phyloP scores from a whole-genome alignment of 2,329 filamentous ascomycete genomes.

The Ophiostoma ulmi region DNA sequence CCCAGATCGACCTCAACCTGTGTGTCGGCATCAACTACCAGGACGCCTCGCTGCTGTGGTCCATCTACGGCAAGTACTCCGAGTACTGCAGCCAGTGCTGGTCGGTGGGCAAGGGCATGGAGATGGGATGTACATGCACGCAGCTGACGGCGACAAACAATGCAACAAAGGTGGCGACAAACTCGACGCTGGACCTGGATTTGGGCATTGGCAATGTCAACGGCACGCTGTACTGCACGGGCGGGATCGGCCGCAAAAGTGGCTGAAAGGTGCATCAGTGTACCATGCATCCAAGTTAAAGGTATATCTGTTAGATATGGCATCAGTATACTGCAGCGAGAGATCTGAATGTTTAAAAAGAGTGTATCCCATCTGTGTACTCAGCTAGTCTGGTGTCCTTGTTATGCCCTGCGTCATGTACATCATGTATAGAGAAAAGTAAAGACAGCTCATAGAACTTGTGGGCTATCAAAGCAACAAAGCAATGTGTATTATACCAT shows the following conservation, averaged over 20 bases:
- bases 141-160: constrained; percentile 13
- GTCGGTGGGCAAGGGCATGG: not conserved
- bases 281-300: not conserved
- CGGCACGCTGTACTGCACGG: constrained; percentile 20
- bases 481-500: no score
- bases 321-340: not conserved
- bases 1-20: constrained; percentile 27
- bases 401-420: no score
- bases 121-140: constrained; percentile 24
- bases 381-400: no score
- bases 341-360: not conserved
- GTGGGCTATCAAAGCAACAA: no score
- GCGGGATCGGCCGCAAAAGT: constrained; percentile 15
- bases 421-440: no score
- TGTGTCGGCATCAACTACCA: constrained; percentile 27
- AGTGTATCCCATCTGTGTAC: no score
- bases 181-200: constrained; percentile 26
- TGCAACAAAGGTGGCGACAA: not conserved
- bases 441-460: no score
- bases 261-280: not conserved
- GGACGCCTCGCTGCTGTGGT: constrained; percentile 23
- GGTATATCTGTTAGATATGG: not conserved
- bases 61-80: constrained; percentile 27
- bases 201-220: constrained; percentile 20
- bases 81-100: constrained; percentile 26